Evolutionary conservation across 352 stramenopile genomes (phyloP), one percentile per base, ranked within the genome.

Genomic region (Phytophthora rubi): DNA sequence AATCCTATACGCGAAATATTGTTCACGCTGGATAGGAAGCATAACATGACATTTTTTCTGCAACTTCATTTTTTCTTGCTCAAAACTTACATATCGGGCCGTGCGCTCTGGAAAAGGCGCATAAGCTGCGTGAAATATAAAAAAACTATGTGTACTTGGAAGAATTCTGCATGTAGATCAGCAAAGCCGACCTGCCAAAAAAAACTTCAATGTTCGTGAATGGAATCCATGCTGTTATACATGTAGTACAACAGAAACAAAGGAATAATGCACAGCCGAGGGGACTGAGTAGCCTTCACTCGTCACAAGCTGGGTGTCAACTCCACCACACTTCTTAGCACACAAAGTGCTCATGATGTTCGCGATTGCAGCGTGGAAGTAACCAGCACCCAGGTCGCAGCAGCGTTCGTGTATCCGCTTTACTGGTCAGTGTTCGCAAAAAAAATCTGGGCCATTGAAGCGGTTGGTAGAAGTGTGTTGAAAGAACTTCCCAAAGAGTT

Each of bases 331-430:
- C 0, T 6, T 26, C 54, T 60, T 52, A 60, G 54, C 54, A 60
- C 35, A 60, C 21, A 4, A 60, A 60, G 37, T 60, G 54, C 35
- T 49, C 21, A 80, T 66, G 32, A 82, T 62, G 55, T 77, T 80
- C 16, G 63, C 23, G 18, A 82, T 68, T 0, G 60, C 62, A 39
- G 78, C 64, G 52, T 80, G 59, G 48, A 77, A 82, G 60, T 68
- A 72, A 1, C 71, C 71, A 4, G 75, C 33, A 3, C 68, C 66
- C 21, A 80, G 21, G 52, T 76, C 71, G 26, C 68, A 68, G 39
- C 68, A n/a, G 70, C 42, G 54, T 70, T 62, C 7, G 32, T 70
- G 55, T 65, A 68, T 13, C 65, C 65, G 13, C 65, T 65, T 33
- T 69, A 74, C 49, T 63, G 49, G 28, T 80, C 70, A 3, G 54